Evolutionary conservation across 257 asterid species (phyloP).

Genomic region (Hygrophila difformis): DNA sequence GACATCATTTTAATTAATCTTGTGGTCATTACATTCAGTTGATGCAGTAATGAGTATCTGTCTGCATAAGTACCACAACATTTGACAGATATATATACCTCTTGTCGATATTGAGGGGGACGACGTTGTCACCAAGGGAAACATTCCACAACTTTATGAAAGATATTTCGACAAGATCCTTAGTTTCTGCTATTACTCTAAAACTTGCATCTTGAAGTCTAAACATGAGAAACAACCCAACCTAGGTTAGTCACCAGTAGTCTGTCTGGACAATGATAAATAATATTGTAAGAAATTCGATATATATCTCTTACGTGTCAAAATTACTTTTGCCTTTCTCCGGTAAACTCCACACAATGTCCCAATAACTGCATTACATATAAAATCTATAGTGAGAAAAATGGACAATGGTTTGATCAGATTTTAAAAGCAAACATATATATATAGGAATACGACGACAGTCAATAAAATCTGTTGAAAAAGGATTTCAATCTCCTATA

Average conservation of each 20-base stretch:
- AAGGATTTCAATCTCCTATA: too few relatives aligned
- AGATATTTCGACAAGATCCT: conserved; percentile 49
- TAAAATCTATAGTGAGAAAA: neutral
- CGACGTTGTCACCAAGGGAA: conserved; percentile 7
- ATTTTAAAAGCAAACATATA: too few relatives aligned
- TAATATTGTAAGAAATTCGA: neutral
- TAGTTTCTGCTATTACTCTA: conserved; percentile 25
- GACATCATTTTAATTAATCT: too few relatives aligned
- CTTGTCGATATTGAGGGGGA: conserved; percentile 45
- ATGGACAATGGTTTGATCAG: too few relatives aligned
- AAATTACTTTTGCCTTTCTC: conserved; percentile 16
- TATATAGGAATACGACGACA: too few relatives aligned
- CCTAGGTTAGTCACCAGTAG: too few relatives aligned
- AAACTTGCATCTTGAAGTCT: conserved; percentile 32
- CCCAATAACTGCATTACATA: conserved; percentile 53
- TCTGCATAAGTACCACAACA: too few relatives aligned
- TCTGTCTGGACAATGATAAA: too few relatives aligned
- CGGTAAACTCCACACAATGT: conserved; percentile 47
- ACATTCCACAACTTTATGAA: conserved; percentile 44
- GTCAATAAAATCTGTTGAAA: too few relatives aligned
- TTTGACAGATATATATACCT: conserved; percentile 17
- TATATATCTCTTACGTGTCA: conserved; percentile 24
- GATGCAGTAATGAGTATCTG: neutral
- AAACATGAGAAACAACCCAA: neutral
- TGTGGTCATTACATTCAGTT: neutral